Evolutionary conservation across 2,329 filamentous ascomycete genomes (phyloP).

Genomic region (Helotiales sp.): DNA sequence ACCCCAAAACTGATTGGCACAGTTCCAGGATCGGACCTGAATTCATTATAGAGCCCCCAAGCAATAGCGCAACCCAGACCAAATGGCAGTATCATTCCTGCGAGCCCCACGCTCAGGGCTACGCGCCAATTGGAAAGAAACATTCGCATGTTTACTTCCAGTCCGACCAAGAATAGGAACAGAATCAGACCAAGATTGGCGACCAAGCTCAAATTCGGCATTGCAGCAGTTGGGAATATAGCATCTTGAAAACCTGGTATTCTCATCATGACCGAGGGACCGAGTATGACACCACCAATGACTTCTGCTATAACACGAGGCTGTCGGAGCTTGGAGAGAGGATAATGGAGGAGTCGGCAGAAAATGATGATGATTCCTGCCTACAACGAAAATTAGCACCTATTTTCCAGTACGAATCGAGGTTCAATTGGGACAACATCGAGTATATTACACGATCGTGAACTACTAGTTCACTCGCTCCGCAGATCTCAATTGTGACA

Average conservation of each 20-base stretch:
- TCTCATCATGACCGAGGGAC: slow-evolving; percentile 84
- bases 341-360: slow-evolving; percentile 73
- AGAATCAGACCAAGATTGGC: slow-evolving; percentile 83
- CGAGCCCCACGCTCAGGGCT: slow-evolving; percentile 73
- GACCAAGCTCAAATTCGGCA: slow-evolving; percentile 73
- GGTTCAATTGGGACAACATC: background rate
- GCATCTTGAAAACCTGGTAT: slow-evolving; percentile 74
- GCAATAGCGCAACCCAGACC: slow-evolving; percentile 78
- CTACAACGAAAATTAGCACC: slow-evolving; percentile 40
- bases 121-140: slow-evolving; percentile 79
- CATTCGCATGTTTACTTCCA: slow-evolving; percentile 82
- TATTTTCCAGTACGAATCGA: background rate
- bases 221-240: slow-evolving; percentile 76
- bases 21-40: slow-evolving; percentile 48
- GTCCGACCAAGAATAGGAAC: slow-evolving; percentile 83
- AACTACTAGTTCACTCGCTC: background rate
- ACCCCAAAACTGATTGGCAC: slow-evolving; percentile 61
- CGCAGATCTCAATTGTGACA: background rate
- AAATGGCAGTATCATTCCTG: slow-evolving; percentile 82
- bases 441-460: background rate
- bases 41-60: slow-evolving; percentile 77
- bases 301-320: slow-evolving; percentile 84
- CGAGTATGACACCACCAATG: slow-evolving; percentile 79
- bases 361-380: slow-evolving; percentile 73
- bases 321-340: slow-evolving; percentile 74